Evolutionary conservation across 192 early-diverging fungal genomes (phyloP).

Genomic region (Kickxella alabastrina): DNA sequence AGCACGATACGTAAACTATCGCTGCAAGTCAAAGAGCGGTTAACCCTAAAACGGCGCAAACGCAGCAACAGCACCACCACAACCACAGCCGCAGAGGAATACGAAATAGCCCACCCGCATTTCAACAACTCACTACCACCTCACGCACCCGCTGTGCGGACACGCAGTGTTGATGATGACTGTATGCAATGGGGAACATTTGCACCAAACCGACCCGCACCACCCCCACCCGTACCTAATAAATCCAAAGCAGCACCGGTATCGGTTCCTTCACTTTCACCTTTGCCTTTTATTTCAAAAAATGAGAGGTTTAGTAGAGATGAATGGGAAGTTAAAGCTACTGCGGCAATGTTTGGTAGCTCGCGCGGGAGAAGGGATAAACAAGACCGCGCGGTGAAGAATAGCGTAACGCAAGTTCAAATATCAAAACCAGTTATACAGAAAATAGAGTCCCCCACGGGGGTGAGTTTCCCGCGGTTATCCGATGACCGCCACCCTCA

Average conservation of each 20-base stretch:
- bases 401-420: neutral
- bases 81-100: neutral
- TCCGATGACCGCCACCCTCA: too few relatives aligned
- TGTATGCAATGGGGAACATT: too few relatives aligned
- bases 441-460: too few relatives aligned
- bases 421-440: neutral
- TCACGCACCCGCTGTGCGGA: too few relatives aligned
- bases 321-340: conserved; percentile 29
- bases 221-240: too few relatives aligned
- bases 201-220: too few relatives aligned
- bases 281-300: too few relatives aligned
- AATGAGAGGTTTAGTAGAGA: conserved; percentile 29
- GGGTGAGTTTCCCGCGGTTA: neutral
- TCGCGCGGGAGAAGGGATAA: neutral
- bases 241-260: too few relatives aligned
- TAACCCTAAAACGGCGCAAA: conserved; percentile 29
- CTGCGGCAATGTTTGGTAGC: conserved; percentile 38
- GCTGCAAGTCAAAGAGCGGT: conserved; percentile 21
- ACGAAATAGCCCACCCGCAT: conserved; percentile 1
- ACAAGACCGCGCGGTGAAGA: neutral
- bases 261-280: too few relatives aligned
- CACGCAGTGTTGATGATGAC: too few relatives aligned
- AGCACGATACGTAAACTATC: conserved; percentile 40
- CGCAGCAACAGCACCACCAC: conserved; percentile 13
- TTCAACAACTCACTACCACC: too few relatives aligned